Evolutionary conservation across 345 rosid genomes (phyloP).

Genomic region (Durio zibethinus): DNA sequence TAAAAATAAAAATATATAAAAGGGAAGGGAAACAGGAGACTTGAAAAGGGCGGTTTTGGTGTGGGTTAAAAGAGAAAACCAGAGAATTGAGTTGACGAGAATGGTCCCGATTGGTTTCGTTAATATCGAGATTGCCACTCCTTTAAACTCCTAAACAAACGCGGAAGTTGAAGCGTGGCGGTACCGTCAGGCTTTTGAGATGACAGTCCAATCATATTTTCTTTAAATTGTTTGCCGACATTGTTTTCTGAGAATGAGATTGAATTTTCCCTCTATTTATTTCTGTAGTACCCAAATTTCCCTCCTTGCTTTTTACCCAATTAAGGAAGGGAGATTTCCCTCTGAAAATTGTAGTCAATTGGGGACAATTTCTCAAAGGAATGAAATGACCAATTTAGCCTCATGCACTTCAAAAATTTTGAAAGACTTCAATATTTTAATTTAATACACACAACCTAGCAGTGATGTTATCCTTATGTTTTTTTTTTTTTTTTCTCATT

Average conservation of each 20-base stretch:
- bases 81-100: constrained; percentile 8
- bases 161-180: not conserved
- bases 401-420: too few relatives aligned
- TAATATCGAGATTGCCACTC: constrained; percentile 18
- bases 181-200: not conserved
- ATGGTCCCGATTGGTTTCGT: not conserved
- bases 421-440: too few relatives aligned
- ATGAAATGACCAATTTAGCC: too few relatives aligned
- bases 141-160: not conserved
- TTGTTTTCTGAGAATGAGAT: not conserved
- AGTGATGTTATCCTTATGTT: too few relatives aligned
- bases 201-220: constrained; percentile 4
- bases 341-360: too few relatives aligned
- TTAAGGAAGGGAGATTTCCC: too few relatives aligned
- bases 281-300: too few relatives aligned
- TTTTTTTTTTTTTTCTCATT: not conserved
- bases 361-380: too few relatives aligned
- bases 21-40: not conserved
- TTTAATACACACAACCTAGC: too few relatives aligned
- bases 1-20: not conserved
- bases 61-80: constrained; percentile 1
- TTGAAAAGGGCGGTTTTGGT: constrained; percentile 21
- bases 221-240: not conserved
- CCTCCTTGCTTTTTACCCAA: too few relatives aligned
- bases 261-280: too few relatives aligned